Evolutionary conservation across 768 basidiomycete species (phyloP).

Genomic region (Podaxis sp.): DNA sequence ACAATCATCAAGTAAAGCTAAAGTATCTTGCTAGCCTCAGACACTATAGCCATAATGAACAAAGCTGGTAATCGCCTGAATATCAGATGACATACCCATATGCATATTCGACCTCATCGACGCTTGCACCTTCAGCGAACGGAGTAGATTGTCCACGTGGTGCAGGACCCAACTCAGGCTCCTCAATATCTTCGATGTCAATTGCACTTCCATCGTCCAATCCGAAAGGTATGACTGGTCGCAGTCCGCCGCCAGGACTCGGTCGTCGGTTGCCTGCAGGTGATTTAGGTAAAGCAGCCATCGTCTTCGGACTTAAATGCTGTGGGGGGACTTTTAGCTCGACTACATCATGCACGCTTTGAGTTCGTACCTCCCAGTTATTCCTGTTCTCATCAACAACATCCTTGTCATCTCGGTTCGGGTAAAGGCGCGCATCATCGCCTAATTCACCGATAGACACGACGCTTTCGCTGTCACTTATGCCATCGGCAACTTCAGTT

Average conservation of each 20-base stretch:
- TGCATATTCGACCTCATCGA: slow-evolving; percentile 88
- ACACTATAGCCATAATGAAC: slow-evolving; percentile 4
- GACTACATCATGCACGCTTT: slow-evolving; percentile 4
- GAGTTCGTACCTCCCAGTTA: slow-evolving; percentile 84
- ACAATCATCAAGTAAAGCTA: background rate
- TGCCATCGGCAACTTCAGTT: slow-evolving; percentile 77
- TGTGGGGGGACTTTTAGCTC: slow-evolving; percentile 23
- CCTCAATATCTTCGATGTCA: slow-evolving; percentile 73
- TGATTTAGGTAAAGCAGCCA: slow-evolving; percentile 90
- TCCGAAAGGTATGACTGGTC: slow-evolving; percentile 72
- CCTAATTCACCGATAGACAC: slow-evolving; percentile 86
- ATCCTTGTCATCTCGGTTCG: slow-evolving; percentile 58
- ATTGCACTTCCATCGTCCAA: slow-evolving; percentile 74
- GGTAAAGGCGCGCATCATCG: slow-evolving; percentile 67
- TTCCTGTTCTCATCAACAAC: slow-evolving; percentile 78
- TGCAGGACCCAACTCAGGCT: slow-evolving; percentile 67
- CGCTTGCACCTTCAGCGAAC: slow-evolving; percentile 76
- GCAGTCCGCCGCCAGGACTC: slow-evolving; percentile 78
- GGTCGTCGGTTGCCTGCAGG: slow-evolving; percentile 80
- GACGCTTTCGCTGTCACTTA: slow-evolving; percentile 94
- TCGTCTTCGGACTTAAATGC: slow-evolving; percentile 96
- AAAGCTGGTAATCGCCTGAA: background rate
- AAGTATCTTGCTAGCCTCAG: background rate
- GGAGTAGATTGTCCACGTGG: slow-evolving; percentile 71
- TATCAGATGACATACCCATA: slow-evolving; percentile 58